Evolutionary conservation across 345 rosid species (phyloP), one percentile per base, ranked within the genome.

Genomic region (Atalantia buxifolia): DNA sequence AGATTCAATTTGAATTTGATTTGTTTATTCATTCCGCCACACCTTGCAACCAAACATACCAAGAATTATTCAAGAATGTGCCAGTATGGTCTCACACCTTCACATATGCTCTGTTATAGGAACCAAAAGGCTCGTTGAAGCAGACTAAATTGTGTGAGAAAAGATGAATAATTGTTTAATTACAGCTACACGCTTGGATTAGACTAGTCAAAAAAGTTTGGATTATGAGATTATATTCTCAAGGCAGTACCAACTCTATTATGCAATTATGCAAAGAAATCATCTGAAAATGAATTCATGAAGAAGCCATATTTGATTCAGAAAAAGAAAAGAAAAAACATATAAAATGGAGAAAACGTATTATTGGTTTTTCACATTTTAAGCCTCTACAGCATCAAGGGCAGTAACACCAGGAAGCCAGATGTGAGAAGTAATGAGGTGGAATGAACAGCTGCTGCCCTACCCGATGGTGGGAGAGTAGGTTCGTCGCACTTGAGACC

Each of bases 401-500:
- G 25, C 24, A 84, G 77, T 12, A 86, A 69, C 14, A 66, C 16
- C 0, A 83, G 64, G 66, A 76, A 64, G 13, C 75, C 80, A 31
- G 86, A 57, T 27, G 80, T 45, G 73, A 86, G 72, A 55, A 78
- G 67, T 53, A 81, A 73, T 33, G 77, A 71, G 53, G 70, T 25
- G 56, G 83, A 59, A 38, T 67, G 70, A 45, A 60, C 13, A 36
- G 74, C 22, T 5, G 71, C 64, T 36, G 42, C 5, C 16, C 61
- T 71, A 66, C 72, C 48, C 70, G 55, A 55, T 42, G 3, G 69
- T 9, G 1, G 53, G 30, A 27, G 66, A 9, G 61, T 55, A 5
- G 75, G 74, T 21, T 72, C 56, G 6, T 72, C 35, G 80, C 98
- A 92, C 5, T 74, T 84, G 3, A 94, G 93, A 18, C 98, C 98